Evolutionary conservation across 1,139 yeast species (phyloP), one percentile per base, ranked within the genome.

Genomic region (Yarrowia galli): DNA sequence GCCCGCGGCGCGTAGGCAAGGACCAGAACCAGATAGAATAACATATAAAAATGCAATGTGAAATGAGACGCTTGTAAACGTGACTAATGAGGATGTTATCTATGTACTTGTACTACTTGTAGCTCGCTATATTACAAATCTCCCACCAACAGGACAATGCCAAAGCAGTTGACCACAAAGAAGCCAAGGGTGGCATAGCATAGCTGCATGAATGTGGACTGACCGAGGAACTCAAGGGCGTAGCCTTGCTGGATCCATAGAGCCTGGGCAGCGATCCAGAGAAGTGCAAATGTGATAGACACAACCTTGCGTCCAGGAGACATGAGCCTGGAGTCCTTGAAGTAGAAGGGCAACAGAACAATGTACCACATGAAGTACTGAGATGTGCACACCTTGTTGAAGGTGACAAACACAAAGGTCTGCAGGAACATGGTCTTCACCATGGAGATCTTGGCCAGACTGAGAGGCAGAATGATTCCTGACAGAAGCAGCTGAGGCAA

Each of bases 361-460:
- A 95, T 80, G 76, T 89, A 92, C 98, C 99, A 95, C 72, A 93
- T 87, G 77, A 95, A 95, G 77, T 95, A 95, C 74, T 81, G 83
- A 0, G 97, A 91, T 0, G 99, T 95, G 74, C 96, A 90, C 43
- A 95, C 98, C 78, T 95, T 95, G 80, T 95, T 95, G 79, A 89
- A 92, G 1, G 96, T 83, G 43, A 93, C 97, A 79, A 95, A 95
- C 36, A 92, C 85, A 77, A 92, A 89, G 0, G 99, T 95, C 78
- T 93, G 98, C n/a, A 92, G 76, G 75, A 93, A 91, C 71, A 92
- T 77, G 23, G 92, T 85, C 53, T 89, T 83, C n/a, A 87, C 77
- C 36, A 89, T 74, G 69, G 87, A 86, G 20, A 75, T 76, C 54
- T 81, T 79, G 2, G 89, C 87, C 74, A 87, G 84, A 15, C 78